Base-by-base conservation (phyloP, 441 rosid genomes). In the Corymbia calophylla region DNA sequence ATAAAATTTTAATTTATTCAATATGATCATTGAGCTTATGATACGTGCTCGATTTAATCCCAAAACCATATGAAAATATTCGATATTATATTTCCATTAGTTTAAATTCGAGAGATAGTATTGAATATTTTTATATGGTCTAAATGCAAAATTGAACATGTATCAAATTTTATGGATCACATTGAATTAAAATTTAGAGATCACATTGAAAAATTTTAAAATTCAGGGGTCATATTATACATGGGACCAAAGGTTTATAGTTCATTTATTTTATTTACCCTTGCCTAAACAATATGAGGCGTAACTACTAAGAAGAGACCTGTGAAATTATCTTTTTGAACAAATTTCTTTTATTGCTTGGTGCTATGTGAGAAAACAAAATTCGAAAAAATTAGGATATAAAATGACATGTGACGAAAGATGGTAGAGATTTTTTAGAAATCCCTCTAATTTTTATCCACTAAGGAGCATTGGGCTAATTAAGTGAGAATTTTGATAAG, bases 171-270 rank as follows among this genome's bases (percentile, higher is more conserved):
- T 0, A 25, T 9, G 0, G 0, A 25, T 0, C n/a, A 25, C 3
- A 1, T 25, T 25, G 0, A 58, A 25, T 10, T 58, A 25, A 58
- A 25, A 25, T 58, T 58, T 6, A 58, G 25, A 58, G 10, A 2
- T 6, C 1, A 58, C 0, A 25, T 4, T 58, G 0, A 58, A 10
- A 0, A 1, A 25, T 9, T 56, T 0, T 58, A 23, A 58, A 58
- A 10, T 25, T 58, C 25, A 25, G 11, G 25, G 0, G 25, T 1
- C n/a, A 9, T 29, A 58, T 5, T 25, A 25, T 58, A 58, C 0
- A 25, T 1, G 10, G 6, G 25, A 14, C 0, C 8, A 58, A 25
- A 58, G 0, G 0, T 58, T 25, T 6, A 5, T 25, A 0, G 0
- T 23, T 58, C 0, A 4, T 58, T 5, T 5, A 1, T 10, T 1